A percentile compares a stretch with the other conserved stretches of the same genome.
Conservation (phyloP, 2,329 filamentous ascomycete species). For the Bipolaris victoriae region DNA sequence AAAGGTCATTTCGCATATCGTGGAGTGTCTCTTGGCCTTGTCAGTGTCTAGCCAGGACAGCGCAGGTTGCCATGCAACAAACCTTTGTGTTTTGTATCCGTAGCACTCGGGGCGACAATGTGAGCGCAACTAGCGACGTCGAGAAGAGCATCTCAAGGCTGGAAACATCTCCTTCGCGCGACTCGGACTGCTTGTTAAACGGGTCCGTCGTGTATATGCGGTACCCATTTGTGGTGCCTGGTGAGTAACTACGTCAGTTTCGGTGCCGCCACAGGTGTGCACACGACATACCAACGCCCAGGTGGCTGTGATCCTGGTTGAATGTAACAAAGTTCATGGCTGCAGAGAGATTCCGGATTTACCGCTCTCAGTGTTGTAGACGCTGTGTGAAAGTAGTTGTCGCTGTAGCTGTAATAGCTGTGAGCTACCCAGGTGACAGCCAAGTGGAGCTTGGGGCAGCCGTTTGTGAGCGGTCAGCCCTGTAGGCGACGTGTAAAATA, state of each 20-base stretch:
- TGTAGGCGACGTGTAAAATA: slow-evolving; percentile 18
- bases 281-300: slow-evolving; percentile 79
- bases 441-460: slow-evolving; percentile 32
- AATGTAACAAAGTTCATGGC: slow-evolving; percentile 96
- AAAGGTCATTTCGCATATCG: slow-evolving; percentile 98
- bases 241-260: slow-evolving; percentile 15
- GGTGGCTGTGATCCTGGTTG: slow-evolving; percentile 97
- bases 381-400: slow-evolving; percentile 4
- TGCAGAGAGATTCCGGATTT: slow-evolving; percentile 40
- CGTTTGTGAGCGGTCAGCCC: slow-evolving; percentile 17
- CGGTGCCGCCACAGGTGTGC: not conserved
- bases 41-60: slow-evolving; percentile 13
- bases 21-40: slow-evolving; percentile 66
- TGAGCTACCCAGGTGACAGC: slow-evolving; percentile 14
- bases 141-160: slow-evolving; percentile 99
- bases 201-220: slow-evolving; percentile 97
- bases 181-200: slow-evolving; percentile 93
- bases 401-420: not conserved
- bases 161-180: slow-evolving; percentile 91
- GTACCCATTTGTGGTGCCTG: slow-evolving; percentile 91
- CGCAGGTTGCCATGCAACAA: slow-evolving; percentile 33
- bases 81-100: slow-evolving; percentile 99
- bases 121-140: slow-evolving; percentile 91
- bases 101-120: slow-evolving; percentile 87
- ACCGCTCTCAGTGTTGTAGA: slow-evolving; percentile 8